phyloP scores from a whole-genome alignment of 495 filamentous ascomycete species.

The Daldinia bambusicola region DNA sequence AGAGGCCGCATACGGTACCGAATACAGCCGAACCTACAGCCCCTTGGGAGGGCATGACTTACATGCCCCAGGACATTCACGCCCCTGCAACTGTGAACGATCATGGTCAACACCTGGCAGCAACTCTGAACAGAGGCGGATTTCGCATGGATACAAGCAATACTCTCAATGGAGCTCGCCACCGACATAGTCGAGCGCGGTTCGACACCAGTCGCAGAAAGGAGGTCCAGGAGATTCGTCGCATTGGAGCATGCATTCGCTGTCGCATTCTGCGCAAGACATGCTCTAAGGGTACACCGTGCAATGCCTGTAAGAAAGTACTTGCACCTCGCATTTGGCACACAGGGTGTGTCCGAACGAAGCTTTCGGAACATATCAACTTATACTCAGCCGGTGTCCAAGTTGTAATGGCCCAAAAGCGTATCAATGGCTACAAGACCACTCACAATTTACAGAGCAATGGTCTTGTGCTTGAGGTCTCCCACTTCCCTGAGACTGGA shows the following conservation, averaged over 20 bases:
- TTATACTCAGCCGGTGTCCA: constrained; percentile 78
- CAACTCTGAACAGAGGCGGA: constrained; percentile 51
- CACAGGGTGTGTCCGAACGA: constrained; percentile 78
- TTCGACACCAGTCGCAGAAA: constrained; percentile 75
- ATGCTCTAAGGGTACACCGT: constrained; percentile 83
- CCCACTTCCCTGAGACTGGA: constrained; percentile 70
- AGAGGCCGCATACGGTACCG: constrained; percentile 16
- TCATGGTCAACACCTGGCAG: constrained; percentile 35
- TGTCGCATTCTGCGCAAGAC: constrained; percentile 89
- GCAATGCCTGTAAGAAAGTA: constrained; percentile 80
- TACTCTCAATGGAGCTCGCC: constrained; percentile 47
- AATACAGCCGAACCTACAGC: constrained; percentile 13
- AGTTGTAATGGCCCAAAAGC: constrained; percentile 71
- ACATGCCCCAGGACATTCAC: constrained; percentile 51
- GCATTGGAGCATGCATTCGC: constrained; percentile 83
- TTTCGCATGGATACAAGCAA: constrained; percentile 54
- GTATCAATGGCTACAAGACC: constrained; percentile 68
- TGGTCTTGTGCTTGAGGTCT: constrained; percentile 72
- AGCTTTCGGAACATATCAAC: constrained; percentile 77
- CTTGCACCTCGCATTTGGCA: constrained; percentile 84
- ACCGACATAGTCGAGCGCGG: constrained; percentile 65
- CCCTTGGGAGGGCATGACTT: constrained; percentile 60
- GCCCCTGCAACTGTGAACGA: constrained; percentile 44
- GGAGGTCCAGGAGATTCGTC: constrained; percentile 83
- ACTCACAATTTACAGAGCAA: constrained; percentile 66